A percentile compares a stretch with the other conserved stretches of the same genome.
Evolutionary conservation across 768 basidiomycete species (phyloP).

Genomic region (Lentinula lateritia): DNA sequence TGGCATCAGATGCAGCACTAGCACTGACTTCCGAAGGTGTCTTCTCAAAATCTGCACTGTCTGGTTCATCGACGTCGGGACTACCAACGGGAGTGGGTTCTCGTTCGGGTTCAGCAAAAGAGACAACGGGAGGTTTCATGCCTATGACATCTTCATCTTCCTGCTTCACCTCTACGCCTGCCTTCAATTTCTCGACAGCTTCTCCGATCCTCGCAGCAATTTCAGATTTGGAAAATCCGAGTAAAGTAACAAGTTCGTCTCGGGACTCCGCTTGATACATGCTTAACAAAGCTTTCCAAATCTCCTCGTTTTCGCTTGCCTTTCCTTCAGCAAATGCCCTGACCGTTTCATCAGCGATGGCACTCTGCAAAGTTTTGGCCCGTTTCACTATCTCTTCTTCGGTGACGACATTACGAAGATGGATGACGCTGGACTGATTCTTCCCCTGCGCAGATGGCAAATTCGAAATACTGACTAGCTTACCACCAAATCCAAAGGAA

Average conservation of each 20-base stretch:
- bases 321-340: constrained; percentile 66
- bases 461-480: constrained; percentile 76
- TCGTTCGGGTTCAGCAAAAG: constrained; percentile 75
- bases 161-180: constrained; percentile 25
- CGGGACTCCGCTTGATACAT: constrained; percentile 86
- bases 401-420: constrained; percentile 72
- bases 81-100: constrained; percentile 30
- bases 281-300: constrained; percentile 86
- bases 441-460: constrained; percentile 70
- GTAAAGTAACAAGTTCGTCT: constrained; percentile 82
- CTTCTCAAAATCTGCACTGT: constrained; percentile 36
- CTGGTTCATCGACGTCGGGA: constrained; percentile 9
- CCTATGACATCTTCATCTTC: constrained; percentile 33
- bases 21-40: constrained; percentile 74
- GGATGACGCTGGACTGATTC: constrained; percentile 77
- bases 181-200: constrained; percentile 72
- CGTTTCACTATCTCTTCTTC: constrained; percentile 72
- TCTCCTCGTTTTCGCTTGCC: constrained; percentile 28
- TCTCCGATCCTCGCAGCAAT: constrained; percentile 74
- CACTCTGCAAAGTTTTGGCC: constrained; percentile 58
- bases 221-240: constrained; percentile 91
- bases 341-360: constrained; percentile 53
- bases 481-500: constrained; percentile 91
- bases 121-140: constrained; percentile 65
- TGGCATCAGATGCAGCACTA: constrained; percentile 54